A percentile compares a stretch with the other conserved stretches of the same genome.
Conservation (phyloP, 2,329 filamentous ascomycete genomes). For the Macrophomina pseudophaseolina region DNA sequence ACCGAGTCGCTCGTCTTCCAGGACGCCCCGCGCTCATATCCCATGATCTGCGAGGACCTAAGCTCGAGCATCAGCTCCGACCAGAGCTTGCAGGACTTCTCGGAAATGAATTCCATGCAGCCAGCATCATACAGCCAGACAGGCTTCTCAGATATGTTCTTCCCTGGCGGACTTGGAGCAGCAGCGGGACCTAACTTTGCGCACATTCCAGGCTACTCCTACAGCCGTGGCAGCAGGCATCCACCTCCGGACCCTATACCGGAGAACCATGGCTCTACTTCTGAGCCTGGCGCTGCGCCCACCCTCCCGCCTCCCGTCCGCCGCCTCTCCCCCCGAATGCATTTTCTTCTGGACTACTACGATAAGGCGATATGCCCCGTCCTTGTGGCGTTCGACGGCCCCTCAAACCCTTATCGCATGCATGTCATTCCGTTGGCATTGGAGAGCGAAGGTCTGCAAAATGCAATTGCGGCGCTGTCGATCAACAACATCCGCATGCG, state of each 20-base stretch:
- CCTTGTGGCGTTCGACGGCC: slow-evolving; percentile 88
- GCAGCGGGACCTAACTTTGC: slow-evolving; percentile 26
- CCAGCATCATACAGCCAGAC: slow-evolving; percentile 41
- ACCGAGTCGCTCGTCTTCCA: slow-evolving; percentile 44
- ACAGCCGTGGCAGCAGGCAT: slow-evolving; percentile 31
- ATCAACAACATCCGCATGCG: slow-evolving; percentile 92
- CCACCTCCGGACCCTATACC: slow-evolving; percentile 9
- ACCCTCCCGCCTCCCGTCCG: slow-evolving; percentile 4
- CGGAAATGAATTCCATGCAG: slow-evolving; percentile 44
- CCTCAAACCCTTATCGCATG: slow-evolving; percentile 82
- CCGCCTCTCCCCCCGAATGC: slow-evolving; percentile 75
- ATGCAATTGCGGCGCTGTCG: slow-evolving; percentile 87
- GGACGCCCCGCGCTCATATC: slow-evolving; percentile 43
- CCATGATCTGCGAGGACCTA: slow-evolving; percentile 45
- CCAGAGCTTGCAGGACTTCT: slow-evolving; percentile 51
- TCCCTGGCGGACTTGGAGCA: slow-evolving; percentile 27
- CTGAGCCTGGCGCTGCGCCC: slow-evolving; percentile 15
- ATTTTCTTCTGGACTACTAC: slow-evolving; percentile 92
- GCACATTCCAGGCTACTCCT: slow-evolving; percentile 42
- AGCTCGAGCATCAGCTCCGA: slow-evolving; percentile 54
- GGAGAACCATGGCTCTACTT: slow-evolving; percentile 29
- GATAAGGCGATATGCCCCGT: slow-evolving; percentile 89
- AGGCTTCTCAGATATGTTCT: slow-evolving; percentile 46
- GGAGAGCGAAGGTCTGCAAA: slow-evolving; percentile 81
- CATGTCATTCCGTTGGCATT: slow-evolving; percentile 80